Percentiles rank a stretch among this genome's conserved stretches.
Conservation (phyloP, 164 flowering plant species). For the Macadamia integrifolia region DNA sequence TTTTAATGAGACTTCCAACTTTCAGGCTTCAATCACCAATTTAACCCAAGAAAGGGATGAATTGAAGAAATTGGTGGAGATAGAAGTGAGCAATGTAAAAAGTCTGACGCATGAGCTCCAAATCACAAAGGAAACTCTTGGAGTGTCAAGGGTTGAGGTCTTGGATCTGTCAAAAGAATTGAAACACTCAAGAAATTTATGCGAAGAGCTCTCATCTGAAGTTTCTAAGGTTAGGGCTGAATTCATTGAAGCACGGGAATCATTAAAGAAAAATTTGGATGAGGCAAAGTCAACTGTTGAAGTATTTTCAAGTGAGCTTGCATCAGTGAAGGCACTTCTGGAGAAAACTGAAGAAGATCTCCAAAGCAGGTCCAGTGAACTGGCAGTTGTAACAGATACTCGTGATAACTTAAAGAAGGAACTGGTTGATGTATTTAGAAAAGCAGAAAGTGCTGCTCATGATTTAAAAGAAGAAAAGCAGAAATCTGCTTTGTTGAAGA, state of each 20-base stretch:
- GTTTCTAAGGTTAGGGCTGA: slow-evolving; percentile 41
- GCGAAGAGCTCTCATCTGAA: slow-evolving; percentile 49
- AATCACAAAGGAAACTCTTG: slow-evolving; percentile 36
- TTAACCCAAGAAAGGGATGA: slow-evolving; percentile 53
- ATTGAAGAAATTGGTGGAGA: slow-evolving; percentile 35
- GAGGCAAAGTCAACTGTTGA: slow-evolving; percentile 40
- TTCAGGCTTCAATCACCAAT: slow-evolving; percentile 28
- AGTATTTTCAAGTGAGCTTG: slow-evolving; percentile 45
- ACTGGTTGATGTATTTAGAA: slow-evolving; percentile 42
- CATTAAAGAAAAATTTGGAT: slow-evolving; percentile 36
- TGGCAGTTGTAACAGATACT: slow-evolving; percentile 24
- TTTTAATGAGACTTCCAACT: slow-evolving; percentile 28
- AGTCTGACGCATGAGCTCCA: slow-evolving; percentile 48
- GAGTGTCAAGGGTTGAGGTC: slow-evolving; percentile 42
- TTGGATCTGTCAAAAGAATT: slow-evolving; percentile 42
- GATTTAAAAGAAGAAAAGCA: slow-evolving; percentile 60
- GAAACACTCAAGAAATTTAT: slow-evolving; percentile 29
- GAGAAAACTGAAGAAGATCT: slow-evolving; percentile 50
- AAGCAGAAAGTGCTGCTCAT: slow-evolving; percentile 37
- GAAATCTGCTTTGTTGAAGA: slow-evolving; percentile 39
- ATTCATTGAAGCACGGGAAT: slow-evolving; percentile 32
- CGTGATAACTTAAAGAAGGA: slow-evolving; percentile 52
- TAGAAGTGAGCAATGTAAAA: slow-evolving; percentile 33
- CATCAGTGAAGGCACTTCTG: slow-evolving; percentile 32
- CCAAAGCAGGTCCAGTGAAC: slow-evolving; percentile 33